Evolutionary conservation across 1,284 basidiomycete genomes (phyloP), one percentile per base, ranked within the genome.

Genomic region (Mycosarcoma mackinlayi): DNA sequence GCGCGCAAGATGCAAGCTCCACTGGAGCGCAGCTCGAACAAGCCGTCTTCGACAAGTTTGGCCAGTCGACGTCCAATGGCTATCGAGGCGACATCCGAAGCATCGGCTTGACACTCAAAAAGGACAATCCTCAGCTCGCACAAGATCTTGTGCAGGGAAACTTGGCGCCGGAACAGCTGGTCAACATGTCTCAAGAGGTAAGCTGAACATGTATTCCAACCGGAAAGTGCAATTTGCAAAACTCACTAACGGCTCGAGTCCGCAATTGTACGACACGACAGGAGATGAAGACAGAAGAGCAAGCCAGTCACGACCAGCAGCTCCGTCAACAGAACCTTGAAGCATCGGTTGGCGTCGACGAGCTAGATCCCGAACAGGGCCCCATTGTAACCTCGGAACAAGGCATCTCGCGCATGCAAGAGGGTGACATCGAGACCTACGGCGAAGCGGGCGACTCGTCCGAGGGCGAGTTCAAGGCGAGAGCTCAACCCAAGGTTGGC

Each of bases 391-490:
- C 67, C 19, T 40, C 25, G 4, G 53, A 64, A 37, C 61, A 61
- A 14, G 59, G 54, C 31, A 54, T 47, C 30, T 62, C 65, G n/a
- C 52, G 50, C 9, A 50, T 50, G 46, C 48, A 68, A 25, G 54
- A 71, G 30, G 50, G 40, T 16, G 61, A 64, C 30, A 57, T 57
- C 42, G 51, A 45, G 13, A 62, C 58, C 33, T 65, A 58, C 54
- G 67, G 67, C 34, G 67, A 71, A 50, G 67, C 54, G 6, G 62
- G 50, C 18, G 58, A 70, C 18, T 38, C 51, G 1, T 57, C 52
- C 9, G 62, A 71, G 24, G 68, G 68, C 33, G 68, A 71, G 19
- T 66, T 71, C 63, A 71, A 71, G 31, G 68, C 68, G 14, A 38
- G 68, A 53, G 51, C 68, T 1, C 68, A 71, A 34, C 68, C 68